Evolutionary conservation across 2,329 filamentous ascomycete genomes (phyloP).

Genomic region (Colletotrichum spaethianum): DNA sequence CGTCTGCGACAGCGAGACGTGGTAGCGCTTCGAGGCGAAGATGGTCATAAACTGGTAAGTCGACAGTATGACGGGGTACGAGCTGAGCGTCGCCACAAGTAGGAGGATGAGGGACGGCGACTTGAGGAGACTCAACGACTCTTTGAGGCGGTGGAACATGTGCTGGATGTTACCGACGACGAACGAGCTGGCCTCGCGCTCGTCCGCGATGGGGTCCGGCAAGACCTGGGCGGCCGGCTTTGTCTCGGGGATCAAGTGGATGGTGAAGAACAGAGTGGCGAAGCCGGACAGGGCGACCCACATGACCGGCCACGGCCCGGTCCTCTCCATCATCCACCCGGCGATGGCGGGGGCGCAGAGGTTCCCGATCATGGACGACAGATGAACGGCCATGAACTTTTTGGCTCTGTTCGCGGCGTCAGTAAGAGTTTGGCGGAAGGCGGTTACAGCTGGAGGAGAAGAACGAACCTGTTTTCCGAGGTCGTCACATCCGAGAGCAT

Average conservation of each 20-base stretch:
- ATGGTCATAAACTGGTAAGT: constrained; percentile 44
- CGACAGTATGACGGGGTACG: constrained; percentile 20
- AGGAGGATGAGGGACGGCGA: constrained; percentile 48
- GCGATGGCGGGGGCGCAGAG: constrained; percentile 55
- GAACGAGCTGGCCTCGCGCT: not conserved
- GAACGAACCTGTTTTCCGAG: constrained; percentile 52
- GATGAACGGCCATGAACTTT: constrained; percentile 52
- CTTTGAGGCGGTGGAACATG: constrained; percentile 40
- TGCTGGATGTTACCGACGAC: constrained; percentile 22
- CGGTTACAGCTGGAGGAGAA: not conserved
- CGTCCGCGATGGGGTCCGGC: constrained; percentile 25
- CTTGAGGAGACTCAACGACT: constrained; percentile 44
- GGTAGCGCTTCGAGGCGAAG: constrained; percentile 50
- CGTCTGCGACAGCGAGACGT: constrained; percentile 48
- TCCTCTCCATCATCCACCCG: constrained; percentile 52
- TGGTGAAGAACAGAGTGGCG: constrained; percentile 39
- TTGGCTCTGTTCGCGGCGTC: constrained; percentile 48
- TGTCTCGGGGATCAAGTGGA: constrained; percentile 48
- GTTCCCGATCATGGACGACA: constrained; percentile 50
- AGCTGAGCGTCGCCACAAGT: constrained; percentile 43
- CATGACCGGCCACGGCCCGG: constrained; percentile 48
- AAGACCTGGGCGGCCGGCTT: constrained; percentile 42
- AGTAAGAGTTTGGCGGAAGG: not conserved
- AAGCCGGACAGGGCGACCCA: constrained; percentile 7
- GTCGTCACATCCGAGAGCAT: constrained; percentile 55